Evolutionary conservation across 2,329 filamentous ascomycete species (phyloP).

Genomic region (Graphium sp.): DNA sequence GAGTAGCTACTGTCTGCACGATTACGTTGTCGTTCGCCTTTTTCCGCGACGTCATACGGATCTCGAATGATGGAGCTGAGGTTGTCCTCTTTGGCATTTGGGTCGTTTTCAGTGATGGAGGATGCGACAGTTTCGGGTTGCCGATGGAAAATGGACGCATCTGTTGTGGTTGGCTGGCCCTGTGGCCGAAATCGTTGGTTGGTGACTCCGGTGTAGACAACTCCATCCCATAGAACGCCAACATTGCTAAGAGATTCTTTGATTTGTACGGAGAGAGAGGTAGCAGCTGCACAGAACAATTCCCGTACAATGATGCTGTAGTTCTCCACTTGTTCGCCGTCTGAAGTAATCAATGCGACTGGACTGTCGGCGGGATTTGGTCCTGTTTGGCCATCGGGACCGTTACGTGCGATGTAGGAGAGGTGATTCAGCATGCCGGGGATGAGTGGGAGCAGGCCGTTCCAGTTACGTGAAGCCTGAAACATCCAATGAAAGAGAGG

Average conservation of each 20-base stretch:
- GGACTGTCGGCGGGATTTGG: slow-evolving; percentile 8
- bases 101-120: too few relatives aligned
- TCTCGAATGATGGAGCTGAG: too few relatives aligned
- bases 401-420: slow-evolving; percentile 23
- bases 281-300: slow-evolving; percentile 65
- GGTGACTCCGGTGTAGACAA: slow-evolving; percentile 55
- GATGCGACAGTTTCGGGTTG: too few relatives aligned
- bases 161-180: too few relatives aligned
- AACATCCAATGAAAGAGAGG: slow-evolving; percentile 81
- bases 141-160: too few relatives aligned
- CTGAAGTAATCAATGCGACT: slow-evolving; percentile 30
- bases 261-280: slow-evolving; percentile 53
- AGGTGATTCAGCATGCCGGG: slow-evolving; percentile 59
- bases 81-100: too few relatives aligned
- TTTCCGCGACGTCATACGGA: slow-evolving; percentile 23
- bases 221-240: slow-evolving; percentile 60
- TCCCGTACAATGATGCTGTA: slow-evolving; percentile 69
- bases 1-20: slow-evolving; percentile 37
- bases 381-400: slow-evolving; percentile 20
- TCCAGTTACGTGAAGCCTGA: slow-evolving; percentile 65
- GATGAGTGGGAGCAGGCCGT: slow-evolving; percentile 47
- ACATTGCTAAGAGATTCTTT: slow-evolving; percentile 44
- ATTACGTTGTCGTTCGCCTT: slow-evolving; percentile 13
- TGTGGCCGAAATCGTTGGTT: too few relatives aligned
- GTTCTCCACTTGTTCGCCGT: slow-evolving; percentile 43